phyloP scores from a whole-genome alignment of 495 filamentous ascomycete genomes.

The Niebla homalea region DNA sequence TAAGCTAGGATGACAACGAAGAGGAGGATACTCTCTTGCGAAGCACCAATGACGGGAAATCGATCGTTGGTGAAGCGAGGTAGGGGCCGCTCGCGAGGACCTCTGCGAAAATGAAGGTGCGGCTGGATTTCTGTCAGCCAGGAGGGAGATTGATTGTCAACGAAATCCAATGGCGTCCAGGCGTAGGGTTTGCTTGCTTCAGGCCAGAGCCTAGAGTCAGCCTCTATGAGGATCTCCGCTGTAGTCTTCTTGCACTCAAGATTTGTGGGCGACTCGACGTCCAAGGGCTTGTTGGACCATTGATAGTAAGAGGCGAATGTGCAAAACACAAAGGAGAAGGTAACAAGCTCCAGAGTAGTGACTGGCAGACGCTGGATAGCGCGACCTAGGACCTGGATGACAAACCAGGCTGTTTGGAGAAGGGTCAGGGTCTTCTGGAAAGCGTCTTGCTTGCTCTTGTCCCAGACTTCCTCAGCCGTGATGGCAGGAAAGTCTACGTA shows the following conservation, averaged over 20 bases:
- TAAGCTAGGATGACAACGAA: constrained; percentile 17
- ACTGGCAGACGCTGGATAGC: constrained; percentile 18
- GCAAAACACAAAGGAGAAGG: constrained; percentile 24
- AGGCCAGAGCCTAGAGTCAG: constrained; percentile 6
- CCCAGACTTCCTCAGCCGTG: constrained; percentile 16
- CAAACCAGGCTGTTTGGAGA: constrained; percentile 25
- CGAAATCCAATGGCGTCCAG: constrained; percentile 26
- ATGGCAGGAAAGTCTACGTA: constrained; percentile 19
- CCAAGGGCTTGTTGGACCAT: constrained; percentile 28
- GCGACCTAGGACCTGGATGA: constrained; percentile 21
- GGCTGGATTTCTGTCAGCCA: constrained; percentile 70
- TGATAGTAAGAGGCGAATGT: constrained; percentile 21
- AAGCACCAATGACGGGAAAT: constrained; percentile 16
- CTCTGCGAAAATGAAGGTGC: constrained; percentile 42
- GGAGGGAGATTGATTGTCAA: constrained; percentile 21
- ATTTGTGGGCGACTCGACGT: constrained; percentile 17
- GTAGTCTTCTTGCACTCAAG: constrained; percentile 11
- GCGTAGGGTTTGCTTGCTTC: constrained; percentile 12
- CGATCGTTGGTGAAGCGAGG: constrained; percentile 18
- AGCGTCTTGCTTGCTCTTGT: constrained; percentile 21
- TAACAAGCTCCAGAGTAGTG: constrained; percentile 26
- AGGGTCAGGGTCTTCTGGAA: constrained; percentile 25
- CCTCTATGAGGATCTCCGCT: constrained; percentile 13
- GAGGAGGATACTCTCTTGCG: constrained; percentile 10
- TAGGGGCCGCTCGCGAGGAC: constrained; percentile 15